These are phyloP conservation scores for Proliferodiscus dingleyae DNA, from an alignment of 2,329 filamentous ascomycete genomes.

Conservation along the genomic window DNA sequence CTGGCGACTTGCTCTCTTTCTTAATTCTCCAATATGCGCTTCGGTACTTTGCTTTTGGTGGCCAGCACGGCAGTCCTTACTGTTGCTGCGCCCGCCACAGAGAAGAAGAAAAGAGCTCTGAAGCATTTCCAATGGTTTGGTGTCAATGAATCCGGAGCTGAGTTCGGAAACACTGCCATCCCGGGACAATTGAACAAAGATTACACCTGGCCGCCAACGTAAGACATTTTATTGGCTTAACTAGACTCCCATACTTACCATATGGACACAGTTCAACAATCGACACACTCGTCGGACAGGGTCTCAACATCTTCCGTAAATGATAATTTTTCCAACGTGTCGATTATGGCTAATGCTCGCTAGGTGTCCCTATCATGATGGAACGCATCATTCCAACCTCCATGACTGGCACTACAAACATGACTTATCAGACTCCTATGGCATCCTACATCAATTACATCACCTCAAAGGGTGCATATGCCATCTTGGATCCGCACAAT, in stretches of 20 bases:
- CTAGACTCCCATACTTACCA: background rate
- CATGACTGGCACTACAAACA: constrained; percentile 42
- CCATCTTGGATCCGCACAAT: constrained; percentile 46
- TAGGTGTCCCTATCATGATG: constrained; percentile 43
- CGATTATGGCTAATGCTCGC: constrained; percentile 38
- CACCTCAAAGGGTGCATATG: constrained; percentile 41
- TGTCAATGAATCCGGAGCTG: constrained; percentile 49
- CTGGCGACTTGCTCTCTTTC: background rate
- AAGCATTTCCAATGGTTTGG: constrained; percentile 15
- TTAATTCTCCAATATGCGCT: constrained; percentile 13
- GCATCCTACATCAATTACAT: constrained; percentile 39
- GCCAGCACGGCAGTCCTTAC: constrained; percentile 21
- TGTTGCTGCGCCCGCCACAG: constrained; percentile 20
- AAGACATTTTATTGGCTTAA: background rate
- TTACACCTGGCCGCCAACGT: constrained; percentile 54
- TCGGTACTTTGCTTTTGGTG: constrained; percentile 13
- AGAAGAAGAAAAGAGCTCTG: constrained; percentile 19
- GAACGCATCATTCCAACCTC: constrained; percentile 48
- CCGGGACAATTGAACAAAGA: constrained; percentile 48
- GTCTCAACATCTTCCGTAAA: constrained; percentile 30
- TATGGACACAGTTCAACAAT: constrained; percentile 11
- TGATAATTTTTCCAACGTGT: background rate
- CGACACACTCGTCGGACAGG: constrained; percentile 17
- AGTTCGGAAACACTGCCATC: constrained; percentile 53
- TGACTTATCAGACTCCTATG: constrained; percentile 33